These are phyloP conservation scores for Naumovozyma baii DNA, from an alignment of 805 yeast species.

Conservation along the genomic window DNA sequence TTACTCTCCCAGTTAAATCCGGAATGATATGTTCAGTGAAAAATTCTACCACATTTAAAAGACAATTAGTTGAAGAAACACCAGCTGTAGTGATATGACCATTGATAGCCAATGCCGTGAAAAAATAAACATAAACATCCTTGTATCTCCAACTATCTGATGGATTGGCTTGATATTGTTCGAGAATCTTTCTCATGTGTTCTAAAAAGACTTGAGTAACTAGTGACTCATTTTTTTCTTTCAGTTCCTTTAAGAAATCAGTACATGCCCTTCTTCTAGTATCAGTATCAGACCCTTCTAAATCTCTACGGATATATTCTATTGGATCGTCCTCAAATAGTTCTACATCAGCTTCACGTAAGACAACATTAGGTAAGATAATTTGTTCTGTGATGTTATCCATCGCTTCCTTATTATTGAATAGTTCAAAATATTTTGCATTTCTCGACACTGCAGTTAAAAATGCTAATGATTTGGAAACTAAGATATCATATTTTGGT, in stretches of 20 bases:
- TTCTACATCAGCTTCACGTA: conserved; percentile 86
- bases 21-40: conserved; percentile 74
- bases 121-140: conserved; percentile 78
- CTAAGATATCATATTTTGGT: conserved; percentile 74
- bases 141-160: conserved; percentile 68
- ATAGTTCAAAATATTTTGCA: conserved; percentile 56
- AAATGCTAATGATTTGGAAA: conserved; percentile 70
- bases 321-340: conserved; percentile 95
- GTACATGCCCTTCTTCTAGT: conserved; percentile 90
- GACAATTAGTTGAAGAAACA: conserved; percentile 72
- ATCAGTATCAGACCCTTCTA: conserved; percentile 91
- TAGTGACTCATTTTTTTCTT: conserved; percentile 61
- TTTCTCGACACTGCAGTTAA: conserved; percentile 71
- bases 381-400: conserved; percentile 73
- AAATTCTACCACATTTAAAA: conserved; percentile 79
- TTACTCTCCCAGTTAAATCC: conserved; percentile 52
- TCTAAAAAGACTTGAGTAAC: conserved; percentile 67
- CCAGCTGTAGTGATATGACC: conserved; percentile 83
- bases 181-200: conserved; percentile 60
- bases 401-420: conserved; percentile 52
- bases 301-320: conserved; percentile 80
- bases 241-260: conserved; percentile 79
- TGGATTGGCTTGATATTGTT: conserved; percentile 36
- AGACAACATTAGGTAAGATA: conserved; percentile 76
- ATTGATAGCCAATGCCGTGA: conserved; percentile 83